Base-by-base conservation (phyloP, 495 filamentous ascomycete genomes). In the Xylaria telfairii region DNA sequence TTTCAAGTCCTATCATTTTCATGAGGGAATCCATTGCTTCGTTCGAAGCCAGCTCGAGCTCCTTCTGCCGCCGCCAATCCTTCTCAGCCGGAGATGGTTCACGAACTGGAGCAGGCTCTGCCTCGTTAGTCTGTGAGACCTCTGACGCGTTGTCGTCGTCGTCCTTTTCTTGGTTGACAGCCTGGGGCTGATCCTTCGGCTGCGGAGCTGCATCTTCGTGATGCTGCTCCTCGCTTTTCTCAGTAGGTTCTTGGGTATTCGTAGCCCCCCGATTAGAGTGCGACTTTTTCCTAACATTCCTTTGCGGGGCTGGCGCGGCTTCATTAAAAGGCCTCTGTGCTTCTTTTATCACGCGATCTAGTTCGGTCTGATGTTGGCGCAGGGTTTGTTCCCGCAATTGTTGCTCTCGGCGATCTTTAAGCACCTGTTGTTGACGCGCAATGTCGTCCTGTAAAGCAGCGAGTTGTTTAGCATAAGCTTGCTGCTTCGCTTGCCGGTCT, bases 1-100 rank as follows among this genome's bases (percentile, higher is more conserved):
- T 78, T 74, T 94, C 91, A 0, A 96, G 79, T 0, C 92, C 93
- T 26, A 92, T 86, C 88, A 94, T 90, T 0, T 80, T 76, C 87
- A 93, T 92, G 8, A 95, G 72, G 0, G 79, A 69, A 69, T 96
- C 92, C 19, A 95, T 79, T 4, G 86, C 83, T 54, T 73, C 60
- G 21, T 76, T 78, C 13, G 66, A 69, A 13, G 67, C 71, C n/a
- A 74, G 72, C 2, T 71, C 75, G 4, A 82, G 74, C 10, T 81
- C 77, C 4, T 74, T 71, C 1, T 74, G 74, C 17, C 76, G 75
- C 54, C 81, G 65, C 75, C 75, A 77, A 51, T 77, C 75, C 30
- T 24, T 41, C 65, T 77, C 75, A 3, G 73, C 68, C 12, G 53
- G 21, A 17, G 75, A 75, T 4, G 62, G 62, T 19, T 67, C 37